These are phyloP conservation scores for Kodamaea sp. DNA, from an alignment of 1,139 yeast genomes.

Conservation along the genomic window DNA sequence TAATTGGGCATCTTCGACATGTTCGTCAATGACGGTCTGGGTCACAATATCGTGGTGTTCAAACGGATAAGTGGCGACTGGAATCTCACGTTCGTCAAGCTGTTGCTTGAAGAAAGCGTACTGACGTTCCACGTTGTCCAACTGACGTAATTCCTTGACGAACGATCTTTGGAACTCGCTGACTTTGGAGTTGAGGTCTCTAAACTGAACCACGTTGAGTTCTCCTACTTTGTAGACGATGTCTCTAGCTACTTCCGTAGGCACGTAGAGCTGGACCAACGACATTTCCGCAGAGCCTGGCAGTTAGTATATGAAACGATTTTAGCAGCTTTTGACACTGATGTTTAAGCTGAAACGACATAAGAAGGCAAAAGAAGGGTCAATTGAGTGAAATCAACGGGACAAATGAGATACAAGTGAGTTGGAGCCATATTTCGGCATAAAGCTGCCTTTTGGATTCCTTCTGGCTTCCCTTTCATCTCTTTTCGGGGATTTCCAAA, in stretches of 20 bases:
- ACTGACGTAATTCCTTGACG: slow-evolving; percentile 64
- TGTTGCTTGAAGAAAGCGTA: slow-evolving; percentile 52
- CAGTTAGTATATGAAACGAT: slow-evolving; percentile 21
- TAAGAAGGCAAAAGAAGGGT: no score
- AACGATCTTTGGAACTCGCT: slow-evolving; percentile 74
- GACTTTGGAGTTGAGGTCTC: slow-evolving; percentile 67
- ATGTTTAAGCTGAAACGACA: no score
- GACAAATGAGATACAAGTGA: no score
- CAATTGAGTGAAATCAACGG: no score
- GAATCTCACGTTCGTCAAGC: slow-evolving; percentile 50
- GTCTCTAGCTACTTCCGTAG: slow-evolving; percentile 69
- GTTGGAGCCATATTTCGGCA: no score
- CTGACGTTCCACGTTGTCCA: slow-evolving; percentile 71
- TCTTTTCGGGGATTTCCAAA: no score
- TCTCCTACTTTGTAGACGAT: slow-evolving; percentile 65
- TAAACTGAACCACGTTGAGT: slow-evolving; percentile 63
- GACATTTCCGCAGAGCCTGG: slow-evolving; percentile 77
- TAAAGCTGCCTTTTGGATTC: no score
- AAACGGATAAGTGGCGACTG: slow-evolving; percentile 44
- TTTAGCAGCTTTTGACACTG: no score
- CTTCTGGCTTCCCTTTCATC: no score
- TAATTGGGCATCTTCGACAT: slow-evolving; percentile 62
- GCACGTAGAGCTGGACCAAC: slow-evolving; percentile 69
- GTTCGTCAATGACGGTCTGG: slow-evolving; percentile 74
- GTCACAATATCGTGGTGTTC: slow-evolving; percentile 42